Base-by-base conservation (phyloP, 2,329 filamentous ascomycete genomes). In the Penicillium sp. region DNA sequence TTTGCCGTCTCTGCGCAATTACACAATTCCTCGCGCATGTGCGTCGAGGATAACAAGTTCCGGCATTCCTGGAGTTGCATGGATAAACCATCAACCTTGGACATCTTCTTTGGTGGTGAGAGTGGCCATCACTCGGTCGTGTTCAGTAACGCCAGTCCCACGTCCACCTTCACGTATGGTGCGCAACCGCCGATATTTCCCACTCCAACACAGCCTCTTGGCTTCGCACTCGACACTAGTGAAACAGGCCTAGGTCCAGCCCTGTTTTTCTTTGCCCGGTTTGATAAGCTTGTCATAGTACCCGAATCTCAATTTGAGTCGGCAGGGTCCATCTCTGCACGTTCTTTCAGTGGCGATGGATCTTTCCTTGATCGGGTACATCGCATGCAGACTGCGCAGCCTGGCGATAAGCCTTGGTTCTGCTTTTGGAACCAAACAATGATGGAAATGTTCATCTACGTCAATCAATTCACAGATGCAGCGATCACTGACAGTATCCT, bases 371-470 rank as follows among this genome's bases (percentile, higher is more conserved):
- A 57, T 47, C 54, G 56, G 49, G 45, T 58, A 53, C 48, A 54
- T 44, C 68, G 69, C 48, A 71, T 71, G 35, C 69, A 73, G 53
- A 63, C 72, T 43, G 70, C 70, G 9, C 62, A 70, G 47, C 72
- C 75, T n/a, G 79, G 80, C 7, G 80, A 85, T 33, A 75, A 74
- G 49, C 82, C 83, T 2, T 87, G 83, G 83, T 84, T 81, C 58
- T 87, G 83, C 64, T 80, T 78, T 62, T 87, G 82, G 82, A 86
- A 86, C 60, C 70, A 73, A 11, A 86, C 83, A 0, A 73, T 81
- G 45, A 73, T 86, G 43, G 83, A 86, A 63, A 78, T 80, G 34
- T 86, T 85, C 65, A 76, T 87, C 40, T 87, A 85, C 58, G 71
- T 81, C 45, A 75, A 79, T 46, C 66, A 80, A 61, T 71, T 78